phyloP scores from a whole-genome alignment of 164 flowering plant genomes.

The Liriodendron chinense region DNA sequence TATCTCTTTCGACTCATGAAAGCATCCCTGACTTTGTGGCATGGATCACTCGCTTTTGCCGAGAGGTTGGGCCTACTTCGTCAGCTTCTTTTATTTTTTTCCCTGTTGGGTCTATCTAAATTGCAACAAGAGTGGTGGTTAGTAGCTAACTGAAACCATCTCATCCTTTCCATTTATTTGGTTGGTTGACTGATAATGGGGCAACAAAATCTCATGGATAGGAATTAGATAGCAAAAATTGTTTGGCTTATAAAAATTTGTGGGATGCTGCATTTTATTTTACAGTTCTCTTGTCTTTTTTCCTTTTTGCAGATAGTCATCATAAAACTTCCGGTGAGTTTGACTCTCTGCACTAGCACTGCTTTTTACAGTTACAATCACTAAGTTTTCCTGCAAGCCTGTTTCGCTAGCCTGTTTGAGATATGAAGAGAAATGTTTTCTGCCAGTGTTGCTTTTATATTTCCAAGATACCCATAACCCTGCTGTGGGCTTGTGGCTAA shows the following conservation, averaged over 20 bases:
- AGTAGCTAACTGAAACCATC: neutral
- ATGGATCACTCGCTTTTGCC: conserved; percentile 37
- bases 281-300: neutral
- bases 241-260: neutral
- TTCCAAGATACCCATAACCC: neutral
- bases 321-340: conserved; percentile 65
- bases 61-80: conserved; percentile 40
- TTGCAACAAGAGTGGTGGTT: neutral
- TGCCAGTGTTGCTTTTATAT: neutral
- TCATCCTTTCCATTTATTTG: neutral
- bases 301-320: conserved; percentile 56
- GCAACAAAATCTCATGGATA: neutral
- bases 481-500: neutral
- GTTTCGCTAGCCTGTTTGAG: conserved; percentile 2
- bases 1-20: conserved; percentile 36
- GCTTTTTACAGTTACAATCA: neutral
- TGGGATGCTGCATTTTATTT: neutral
- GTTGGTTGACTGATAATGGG: neutral
- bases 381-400: neutral
- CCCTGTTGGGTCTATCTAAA: neutral
- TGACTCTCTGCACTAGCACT: neutral
- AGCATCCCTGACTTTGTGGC: conserved; percentile 30
- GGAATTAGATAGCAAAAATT: neutral
- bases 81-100: neutral
- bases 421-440: neutral